phyloP scores from a whole-genome alignment of 306 rosid genomes.

The Trifolium repens region DNA sequence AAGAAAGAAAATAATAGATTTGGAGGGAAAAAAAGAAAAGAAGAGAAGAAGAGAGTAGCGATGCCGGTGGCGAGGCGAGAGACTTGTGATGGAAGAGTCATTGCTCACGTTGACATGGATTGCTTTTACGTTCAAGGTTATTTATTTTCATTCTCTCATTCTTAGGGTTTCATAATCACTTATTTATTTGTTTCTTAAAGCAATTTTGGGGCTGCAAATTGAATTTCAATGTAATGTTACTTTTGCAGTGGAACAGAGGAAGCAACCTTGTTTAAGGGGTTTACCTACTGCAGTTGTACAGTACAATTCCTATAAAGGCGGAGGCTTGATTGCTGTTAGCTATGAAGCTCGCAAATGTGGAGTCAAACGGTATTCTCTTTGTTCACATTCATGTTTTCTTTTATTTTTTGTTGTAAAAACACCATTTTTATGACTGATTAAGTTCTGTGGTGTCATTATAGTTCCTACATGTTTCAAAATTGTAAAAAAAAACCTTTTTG shows the following conservation, averaged over 20 bases:
- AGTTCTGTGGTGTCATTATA: too few relatives aligned
- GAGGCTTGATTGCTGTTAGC: conserved; percentile 91
- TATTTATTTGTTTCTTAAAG: background rate
- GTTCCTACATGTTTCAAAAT: too few relatives aligned
- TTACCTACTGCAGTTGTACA: conserved; percentile 90
- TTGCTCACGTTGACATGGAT: conserved; percentile 93
- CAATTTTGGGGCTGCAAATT: background rate
- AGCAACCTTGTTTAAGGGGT: conserved; percentile 77
- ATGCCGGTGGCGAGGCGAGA: conserved; percentile 91
- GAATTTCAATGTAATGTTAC: background rate
- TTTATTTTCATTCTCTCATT: background rate
- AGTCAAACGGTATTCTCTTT: conserved; percentile 70
- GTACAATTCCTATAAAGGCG: conserved; percentile 91
- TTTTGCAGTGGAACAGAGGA: conserved; percentile 84
- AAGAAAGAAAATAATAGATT: background rate
- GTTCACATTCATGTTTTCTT: background rate
- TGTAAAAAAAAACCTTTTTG: too few relatives aligned
- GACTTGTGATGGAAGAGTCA: conserved; percentile 73
- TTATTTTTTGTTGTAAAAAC: too few relatives aligned
- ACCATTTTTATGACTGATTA: background rate
- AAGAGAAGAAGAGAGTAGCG: background rate
- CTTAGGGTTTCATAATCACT: conserved; percentile 23
- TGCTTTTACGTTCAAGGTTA: conserved; percentile 98
- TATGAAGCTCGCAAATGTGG: conserved; percentile 90
- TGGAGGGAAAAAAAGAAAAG: background rate